Percentiles rank a stretch among this genome's conserved stretches.
Evolutionary conservation across 225 moss, liverwort and hornwort genomes (phyloP).

Genomic region (Takakia lepidozioides): DNA sequence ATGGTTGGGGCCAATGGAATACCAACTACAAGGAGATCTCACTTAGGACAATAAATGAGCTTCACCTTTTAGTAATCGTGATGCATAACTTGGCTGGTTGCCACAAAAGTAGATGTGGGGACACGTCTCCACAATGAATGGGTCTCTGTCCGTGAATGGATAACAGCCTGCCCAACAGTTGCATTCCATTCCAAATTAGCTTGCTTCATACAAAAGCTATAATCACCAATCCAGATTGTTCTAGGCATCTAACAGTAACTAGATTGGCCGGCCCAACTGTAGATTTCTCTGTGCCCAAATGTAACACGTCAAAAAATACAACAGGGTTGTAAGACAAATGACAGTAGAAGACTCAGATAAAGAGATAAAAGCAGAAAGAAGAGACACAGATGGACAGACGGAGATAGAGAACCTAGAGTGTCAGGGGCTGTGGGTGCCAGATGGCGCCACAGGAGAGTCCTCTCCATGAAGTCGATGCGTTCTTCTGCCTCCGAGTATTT

Average conservation of each 20-base stretch:
- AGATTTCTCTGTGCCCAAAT: too few relatives aligned
- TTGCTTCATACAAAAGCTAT: too few relatives aligned
- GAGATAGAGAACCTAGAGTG: slow-evolving; percentile 81
- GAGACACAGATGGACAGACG: too few relatives aligned
- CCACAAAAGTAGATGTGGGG: slow-evolving; percentile 98
- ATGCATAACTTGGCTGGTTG: slow-evolving; percentile 74
- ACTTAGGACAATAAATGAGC: slow-evolving; percentile 7
- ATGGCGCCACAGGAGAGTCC: slow-evolving; percentile 85
- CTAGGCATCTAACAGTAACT: too few relatives aligned
- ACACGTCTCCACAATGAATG: slow-evolving; percentile 74
- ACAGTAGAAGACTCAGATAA: neutral
- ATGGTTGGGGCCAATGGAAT: too few relatives aligned
- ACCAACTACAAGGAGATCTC: neutral
- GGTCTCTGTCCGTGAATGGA: slow-evolving; percentile 85
- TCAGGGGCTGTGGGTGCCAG: slow-evolving; percentile 97
- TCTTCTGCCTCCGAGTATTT: slow-evolving; percentile 82
- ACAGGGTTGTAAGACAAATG: too few relatives aligned
- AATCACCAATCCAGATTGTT: too few relatives aligned
- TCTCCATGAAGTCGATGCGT: slow-evolving; percentile 75
- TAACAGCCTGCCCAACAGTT: slow-evolving; percentile 76
- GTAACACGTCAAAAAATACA: too few relatives aligned
- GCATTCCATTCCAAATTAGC: too few relatives aligned
- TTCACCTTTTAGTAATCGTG: slow-evolving; percentile 66
- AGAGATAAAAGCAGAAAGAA: neutral
- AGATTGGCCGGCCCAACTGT: too few relatives aligned